phyloP scores from a whole-genome alignment of 768 basidiomycete species.

The Suillus weaverae region DNA sequence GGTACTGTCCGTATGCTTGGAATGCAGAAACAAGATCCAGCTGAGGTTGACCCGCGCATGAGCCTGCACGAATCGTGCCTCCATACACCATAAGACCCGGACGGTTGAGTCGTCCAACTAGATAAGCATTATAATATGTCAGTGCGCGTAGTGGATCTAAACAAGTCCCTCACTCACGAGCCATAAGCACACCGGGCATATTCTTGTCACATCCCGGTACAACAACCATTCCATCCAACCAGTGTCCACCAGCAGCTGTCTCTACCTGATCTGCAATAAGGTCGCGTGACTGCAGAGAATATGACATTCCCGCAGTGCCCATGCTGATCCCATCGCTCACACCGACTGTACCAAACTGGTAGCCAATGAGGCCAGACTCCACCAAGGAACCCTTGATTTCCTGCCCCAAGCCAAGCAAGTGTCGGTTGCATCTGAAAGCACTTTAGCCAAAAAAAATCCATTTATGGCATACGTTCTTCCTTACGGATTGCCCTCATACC shows the following conservation, averaged over 20 bases:
- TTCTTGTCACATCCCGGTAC: conserved; percentile 99
- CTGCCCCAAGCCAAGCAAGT: conserved; percentile 87
- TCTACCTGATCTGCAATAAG: conserved; percentile 98
- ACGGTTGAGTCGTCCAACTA: conserved; percentile 92
- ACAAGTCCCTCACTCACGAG: conserved; percentile 55
- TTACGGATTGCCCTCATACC: conserved; percentile 99
- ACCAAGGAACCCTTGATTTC: conserved; percentile 79
- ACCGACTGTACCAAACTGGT: conserved; percentile 97
- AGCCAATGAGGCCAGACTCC: conserved; percentile 77
- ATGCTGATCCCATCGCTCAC: conserved; percentile 99
- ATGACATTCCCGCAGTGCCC: conserved; percentile 92
- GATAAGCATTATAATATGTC: conserved; percentile 8
- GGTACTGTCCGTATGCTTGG: conserved; percentile 94
- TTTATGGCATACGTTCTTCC: conserved; percentile 28
- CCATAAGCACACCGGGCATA: conserved; percentile 99
- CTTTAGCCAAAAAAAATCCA: conserved; percentile 4
- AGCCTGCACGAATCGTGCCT: conserved; percentile 90
- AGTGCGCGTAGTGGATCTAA: background rate
- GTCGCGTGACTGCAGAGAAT: conserved; percentile 96
- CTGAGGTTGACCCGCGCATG: conserved; percentile 83
- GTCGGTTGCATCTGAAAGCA: conserved; percentile 83
- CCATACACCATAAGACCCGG: conserved; percentile 99
- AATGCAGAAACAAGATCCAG: conserved; percentile 97
- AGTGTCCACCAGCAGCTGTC: conserved; percentile 94
- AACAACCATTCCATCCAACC: conserved; percentile 97